Base-by-base conservation (phyloP, 257 asterid species). In the Penstemon davidsonii region DNA sequence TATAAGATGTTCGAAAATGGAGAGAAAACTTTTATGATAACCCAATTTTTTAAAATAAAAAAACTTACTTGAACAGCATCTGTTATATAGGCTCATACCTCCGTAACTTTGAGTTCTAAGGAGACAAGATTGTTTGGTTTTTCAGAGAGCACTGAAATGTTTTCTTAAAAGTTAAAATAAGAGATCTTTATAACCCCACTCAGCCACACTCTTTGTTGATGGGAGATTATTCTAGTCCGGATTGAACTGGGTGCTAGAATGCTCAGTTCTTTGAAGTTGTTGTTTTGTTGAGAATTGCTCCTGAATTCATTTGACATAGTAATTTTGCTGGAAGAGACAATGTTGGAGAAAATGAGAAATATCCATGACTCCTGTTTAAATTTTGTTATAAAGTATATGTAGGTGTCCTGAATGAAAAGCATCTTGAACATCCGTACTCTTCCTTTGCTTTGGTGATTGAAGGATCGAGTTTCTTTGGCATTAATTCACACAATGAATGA, bases 221-320 rank as follows among this genome's bases (percentile, higher is more conserved):
- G 67, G 64, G 10, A 63, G 62, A 70, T 72, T 66, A 7, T 39
- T 54, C 64, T 37, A 45, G 54, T 25, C 45, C 53, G 46, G 72
- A 64, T 44, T 71, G 55, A 44, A 43, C 47, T 62, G 57, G 61
- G 18, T 67, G 64, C 37, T 52, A 37, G 39, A 55, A 59, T 47
- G 61, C 39, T 64, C 62, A 46, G 44, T 49, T 25, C 57, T 37
- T 55, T 56, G 7, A 58, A 37, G 43, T 36, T 25, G 7, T 38
- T 3, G 19, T 25, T 13, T 36, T 50, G 3, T 53, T 13, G 33
- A 47, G 42, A 13, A 4, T 53, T 46, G 56, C 9, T 40, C 49
- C 53, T 45, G 2, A 43, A 52, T 43, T 43, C 7, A 46, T 38
- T 9, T 59, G 58, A 49, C 13, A 4, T 49, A 8, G 15, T 49